Evolutionary conservation across 2,329 filamentous ascomycete species (phyloP).

Genomic region (Paramyrothecium roridum): DNA sequence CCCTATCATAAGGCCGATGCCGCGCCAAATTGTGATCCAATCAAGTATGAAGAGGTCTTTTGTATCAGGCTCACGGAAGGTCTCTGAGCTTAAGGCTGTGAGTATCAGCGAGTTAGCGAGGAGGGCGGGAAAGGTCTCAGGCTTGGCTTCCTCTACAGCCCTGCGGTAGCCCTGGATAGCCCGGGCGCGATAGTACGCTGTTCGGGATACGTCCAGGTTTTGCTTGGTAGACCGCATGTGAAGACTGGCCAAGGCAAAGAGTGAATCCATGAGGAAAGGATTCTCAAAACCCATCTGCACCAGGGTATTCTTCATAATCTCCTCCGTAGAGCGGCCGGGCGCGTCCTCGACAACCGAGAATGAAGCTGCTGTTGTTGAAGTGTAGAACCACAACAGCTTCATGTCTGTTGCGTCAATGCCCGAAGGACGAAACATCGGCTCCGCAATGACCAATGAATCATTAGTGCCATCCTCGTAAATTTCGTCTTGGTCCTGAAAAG

Average conservation of each 20-base stretch:
- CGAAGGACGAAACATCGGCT: constrained; percentile 25
- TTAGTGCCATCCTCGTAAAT: constrained; percentile 4
- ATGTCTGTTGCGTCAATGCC: constrained; percentile 41
- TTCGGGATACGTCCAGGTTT: constrained; percentile 33
- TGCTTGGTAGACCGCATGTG: constrained; percentile 42
- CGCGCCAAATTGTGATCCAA: constrained; percentile 55
- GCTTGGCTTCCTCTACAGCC: constrained; percentile 45
- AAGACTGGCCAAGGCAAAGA: constrained; percentile 49
- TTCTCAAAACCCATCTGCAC: constrained; percentile 47
- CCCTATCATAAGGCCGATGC: constrained; percentile 40
- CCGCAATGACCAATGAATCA: constrained; percentile 11
- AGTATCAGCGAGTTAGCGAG: constrained; percentile 49
- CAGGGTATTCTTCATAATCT: constrained; percentile 42
- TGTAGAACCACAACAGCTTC: constrained; percentile 55
- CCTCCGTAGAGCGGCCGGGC: constrained; percentile 28
- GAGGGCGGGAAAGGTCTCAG: constrained; percentile 45
- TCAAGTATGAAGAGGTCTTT: constrained; percentile 48
- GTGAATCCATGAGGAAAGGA: constrained; percentile 52
- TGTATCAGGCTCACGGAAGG: constrained; percentile 44
- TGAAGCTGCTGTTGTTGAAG: constrained; percentile 39
- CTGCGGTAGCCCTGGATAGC: constrained; percentile 49
- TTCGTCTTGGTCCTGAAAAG: neutral
- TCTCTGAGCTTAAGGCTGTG: constrained; percentile 46
- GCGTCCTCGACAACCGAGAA: constrained; percentile 39
- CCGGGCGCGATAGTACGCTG: constrained; percentile 41